Evolutionary conservation across 768 basidiomycete genomes (phyloP), one percentile per base, ranked within the genome.

Genomic region (Mrakia gelida): DNA sequence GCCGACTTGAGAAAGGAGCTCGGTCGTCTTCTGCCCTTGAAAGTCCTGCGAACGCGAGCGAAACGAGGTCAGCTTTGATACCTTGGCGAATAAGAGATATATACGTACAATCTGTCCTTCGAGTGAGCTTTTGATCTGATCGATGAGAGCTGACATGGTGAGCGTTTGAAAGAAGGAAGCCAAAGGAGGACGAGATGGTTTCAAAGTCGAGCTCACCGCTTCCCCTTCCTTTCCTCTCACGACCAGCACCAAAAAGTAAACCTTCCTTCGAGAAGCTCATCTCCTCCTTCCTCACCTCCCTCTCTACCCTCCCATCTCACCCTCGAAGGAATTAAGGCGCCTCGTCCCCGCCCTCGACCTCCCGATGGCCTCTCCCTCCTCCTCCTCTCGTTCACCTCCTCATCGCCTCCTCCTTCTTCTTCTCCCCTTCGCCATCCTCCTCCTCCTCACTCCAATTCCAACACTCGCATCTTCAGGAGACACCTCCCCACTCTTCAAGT

Each of bases 391-490:
- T 52, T 52, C 49, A 52, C 16, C 49, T 52, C 18, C 15, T 13
- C 49, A 21, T 21, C 34, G 34, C 38, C 63, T 52, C 63, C 16
- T 34, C 21, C 28, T 68, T 23, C 34, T 77, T 6, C 70, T 77
- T 2, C 61, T 77, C n/a, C 41, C 59, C 5, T 10, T 63, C 23
- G 4, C 16, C 62, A 41, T 28, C 23, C 23, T 49, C 30, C 45
- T 76, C 41, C 23, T 65, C 38, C 41, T 76, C 65, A n/a, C 65
- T 10, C 34, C 77, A n/a, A 59, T 62, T 10, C 73, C 80, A 21
- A 79, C 80, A 16, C 11, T 65, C 6, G 90, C 91, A 9, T 92
- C 91, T 0, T 88, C 88, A 23, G 91, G 91, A 38, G 91, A 92
- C 82, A 84, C 88, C 28, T 85, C 86, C n/a, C 84, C 84, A 6